Base-by-base conservation (phyloP, 208 protist genomes). In the Lotmaria passim region DNA sequence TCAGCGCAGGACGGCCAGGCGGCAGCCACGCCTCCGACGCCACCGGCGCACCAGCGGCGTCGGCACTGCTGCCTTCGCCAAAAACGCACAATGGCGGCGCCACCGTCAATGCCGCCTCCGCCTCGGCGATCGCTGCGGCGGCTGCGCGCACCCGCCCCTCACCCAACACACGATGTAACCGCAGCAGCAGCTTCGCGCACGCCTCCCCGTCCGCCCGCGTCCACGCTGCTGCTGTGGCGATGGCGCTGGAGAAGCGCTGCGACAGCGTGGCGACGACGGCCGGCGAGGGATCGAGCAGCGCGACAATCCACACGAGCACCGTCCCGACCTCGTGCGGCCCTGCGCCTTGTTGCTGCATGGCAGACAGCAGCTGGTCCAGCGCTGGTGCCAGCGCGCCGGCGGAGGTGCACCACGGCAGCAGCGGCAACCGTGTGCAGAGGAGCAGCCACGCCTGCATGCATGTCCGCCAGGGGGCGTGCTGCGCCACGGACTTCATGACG, bases 91-190 rank as follows among this genome's bases (percentile, higher is more conserved):
- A 17, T 28, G 24, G 3, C 23, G 47, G 19, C 21, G 61, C 3
- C 6, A 47, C n/a, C 5, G 19, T 19, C 14, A 64, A 19, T 6
- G 30, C 33, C 33, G 43, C 33, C 41, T 64, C 61, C 4, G 64
- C 60, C n/a, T 41, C 47, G 0, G 52, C 43, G 30, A 80, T 69
- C 7, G 69, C 69, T 19, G 21, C 31, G 15, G 41, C 70, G 6
- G 70, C 70, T 31, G 60, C 79, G 17, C 41, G 51, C 50, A 85
- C 79, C 41, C 76, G 79, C 23, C 58, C 60, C 67, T 85, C 79
- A 1, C 63, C 48, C 19, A 50, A 39, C 31, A 64, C 24, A 12
- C 52, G 52, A 11, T 52, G 68, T 61, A 85, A 57, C 47, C 48
- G 33, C 17, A 28, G 46, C 19, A 81, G 46, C 3, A 15, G 38